A percentile compares a stretch with the other conserved stretches of the same genome.
Conservation (phyloP, 257 asterid species). For the Ajuga chamaepitys region DNA sequence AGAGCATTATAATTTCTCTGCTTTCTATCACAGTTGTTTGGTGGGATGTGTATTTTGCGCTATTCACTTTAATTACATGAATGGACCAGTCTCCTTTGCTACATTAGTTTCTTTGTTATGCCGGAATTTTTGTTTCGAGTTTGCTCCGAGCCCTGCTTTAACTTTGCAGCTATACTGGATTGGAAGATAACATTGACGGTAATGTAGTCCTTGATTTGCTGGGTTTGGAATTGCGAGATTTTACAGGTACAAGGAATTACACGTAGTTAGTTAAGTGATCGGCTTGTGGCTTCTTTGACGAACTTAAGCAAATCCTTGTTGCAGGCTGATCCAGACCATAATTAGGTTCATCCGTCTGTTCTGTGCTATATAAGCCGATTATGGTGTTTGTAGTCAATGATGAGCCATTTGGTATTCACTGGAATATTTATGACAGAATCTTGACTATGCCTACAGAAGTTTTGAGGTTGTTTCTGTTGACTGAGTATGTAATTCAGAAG, state of each 20-base stretch:
- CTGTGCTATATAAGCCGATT: neutral
- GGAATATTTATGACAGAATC: neutral
- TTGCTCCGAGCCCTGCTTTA: neutral
- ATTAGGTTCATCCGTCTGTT: neutral
- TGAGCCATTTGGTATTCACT: neutral
- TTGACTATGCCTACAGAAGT: neutral
- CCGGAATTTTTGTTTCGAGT: neutral
- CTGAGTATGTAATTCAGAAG: neutral
- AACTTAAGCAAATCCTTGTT: neutral
- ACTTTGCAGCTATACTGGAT: neutral
- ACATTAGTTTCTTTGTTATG: neutral
- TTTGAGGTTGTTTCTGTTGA: no score
- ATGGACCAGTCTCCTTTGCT: neutral
- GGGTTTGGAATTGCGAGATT: neutral
- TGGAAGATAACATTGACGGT: neutral
- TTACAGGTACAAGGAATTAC: neutral
- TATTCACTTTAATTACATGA: neutral
- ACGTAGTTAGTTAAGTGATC: neutral
- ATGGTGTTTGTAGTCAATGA: neutral
- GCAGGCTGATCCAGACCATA: neutral
- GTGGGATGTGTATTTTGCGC: neutral
- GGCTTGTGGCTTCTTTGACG: neutral
- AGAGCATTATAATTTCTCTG: no score
- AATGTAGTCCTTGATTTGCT: neutral
- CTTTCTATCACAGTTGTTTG: neutral